Evolutionary conservation across 345 rosid genomes (phyloP), one percentile per base, ranked within the genome.

Genomic region (Citrus sinensis): DNA sequence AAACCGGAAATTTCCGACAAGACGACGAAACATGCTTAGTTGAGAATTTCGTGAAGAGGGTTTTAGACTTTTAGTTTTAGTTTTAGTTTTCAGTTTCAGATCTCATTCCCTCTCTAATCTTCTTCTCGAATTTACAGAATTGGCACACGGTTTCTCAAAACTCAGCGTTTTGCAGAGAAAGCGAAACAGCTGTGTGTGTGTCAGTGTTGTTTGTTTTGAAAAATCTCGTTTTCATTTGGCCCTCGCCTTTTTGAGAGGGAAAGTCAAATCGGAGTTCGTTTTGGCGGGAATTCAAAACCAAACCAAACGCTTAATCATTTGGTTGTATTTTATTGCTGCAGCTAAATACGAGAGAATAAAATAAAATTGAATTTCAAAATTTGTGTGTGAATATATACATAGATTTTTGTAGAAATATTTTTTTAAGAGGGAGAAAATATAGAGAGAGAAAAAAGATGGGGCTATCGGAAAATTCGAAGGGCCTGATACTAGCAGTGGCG

Each of bases 401-500:
- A 66, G 4, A 20, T 8, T 39, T 67, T 67, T 4, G 22, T 22
- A 19, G 14, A 37, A 35, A 4, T 9, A 17, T 3, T 54, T 54
- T 17, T 19, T n/a, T 32, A 29, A 67, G 51, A 46, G 51, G 16
- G 17, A 46, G 5, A 46, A 13, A 46, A 46, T 3, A 32, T n/a
- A 40, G 17, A 54, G 69, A 32, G 73, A 9, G 13, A 65, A 62
- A 63, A 54, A 63, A 54, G 64, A 83, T 86, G 92, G 86, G 78
- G 74, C 79, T 85, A 67, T 87, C 95, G 72, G 98, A 92, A 30
- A 95, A 93, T 83, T 82, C 88, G 29, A 95, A 76, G 73, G 98
- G 98, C 22, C 76, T 93, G 84, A 78, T 92, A 37, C 80, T 95
- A 70, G 98, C 98, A 3, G 87, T 90, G 67, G 87, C 87, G 46